Evolutionary conservation across 2,329 filamentous ascomycete species (phyloP).

Genomic region (Monosporascus sp.): DNA sequence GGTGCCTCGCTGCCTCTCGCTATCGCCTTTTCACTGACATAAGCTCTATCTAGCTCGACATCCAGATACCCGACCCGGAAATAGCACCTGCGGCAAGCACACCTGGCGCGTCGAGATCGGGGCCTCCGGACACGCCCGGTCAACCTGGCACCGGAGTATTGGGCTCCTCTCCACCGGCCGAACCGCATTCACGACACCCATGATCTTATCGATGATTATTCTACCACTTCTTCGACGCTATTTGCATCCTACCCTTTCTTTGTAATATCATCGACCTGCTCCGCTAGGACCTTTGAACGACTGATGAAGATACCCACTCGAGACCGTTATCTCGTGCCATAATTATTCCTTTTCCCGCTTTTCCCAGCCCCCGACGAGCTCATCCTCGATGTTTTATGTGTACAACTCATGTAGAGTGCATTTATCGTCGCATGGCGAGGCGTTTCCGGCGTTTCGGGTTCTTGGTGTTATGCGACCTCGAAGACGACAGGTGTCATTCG

Average conservation of each 20-base stretch:
- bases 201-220: conserved; percentile 1
- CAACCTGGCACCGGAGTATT: background rate
- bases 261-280: conserved; percentile 12
- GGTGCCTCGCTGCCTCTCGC: conserved; percentile 26
- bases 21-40: conserved; percentile 17
- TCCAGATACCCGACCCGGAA: conserved; percentile 75
- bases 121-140: conserved; percentile 11
- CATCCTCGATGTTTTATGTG: background rate
- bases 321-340: conserved; percentile 3
- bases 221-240: conserved; percentile 6
- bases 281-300: conserved; percentile 16
- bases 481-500: too few species aligned
- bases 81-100: conserved; percentile 51
- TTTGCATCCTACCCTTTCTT: conserved; percentile 9
- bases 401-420: background rate
- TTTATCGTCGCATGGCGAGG: conserved; percentile 7
- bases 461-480: too few species aligned
- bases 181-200: background rate
- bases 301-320: conserved; percentile 23
- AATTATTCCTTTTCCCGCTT: conserved; percentile 2
- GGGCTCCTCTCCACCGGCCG: background rate
- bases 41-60: conserved; percentile 59
- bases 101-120: conserved; percentile 32
- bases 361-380: background rate
- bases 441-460: conserved; percentile 10